Conservation (phyloP, 108 stramenopile species). For the Skeletonema grethae region DNA sequence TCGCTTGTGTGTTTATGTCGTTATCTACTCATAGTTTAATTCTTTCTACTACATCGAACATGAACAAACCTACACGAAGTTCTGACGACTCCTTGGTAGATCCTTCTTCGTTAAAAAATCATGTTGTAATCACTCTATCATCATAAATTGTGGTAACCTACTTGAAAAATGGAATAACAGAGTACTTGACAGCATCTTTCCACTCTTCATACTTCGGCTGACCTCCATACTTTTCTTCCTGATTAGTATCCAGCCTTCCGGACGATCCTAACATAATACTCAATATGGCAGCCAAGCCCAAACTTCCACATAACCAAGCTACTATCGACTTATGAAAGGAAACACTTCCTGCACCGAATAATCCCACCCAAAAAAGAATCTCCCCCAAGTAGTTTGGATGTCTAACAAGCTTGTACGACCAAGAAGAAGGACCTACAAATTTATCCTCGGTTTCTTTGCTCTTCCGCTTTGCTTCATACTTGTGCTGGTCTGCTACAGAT, state of each 20-base stretch:
- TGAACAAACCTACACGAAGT: no score
- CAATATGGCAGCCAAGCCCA: constrained; percentile 66
- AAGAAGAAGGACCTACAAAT: constrained; percentile 38
- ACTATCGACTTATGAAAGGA: constrained; percentile 51
- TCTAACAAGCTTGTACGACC: constrained; percentile 59
- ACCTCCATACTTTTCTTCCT: constrained; percentile 60
- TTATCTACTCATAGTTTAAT: no score
- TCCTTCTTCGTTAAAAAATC: no score
- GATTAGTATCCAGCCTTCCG: constrained; percentile 58
- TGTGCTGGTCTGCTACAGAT: constrained; percentile 46
- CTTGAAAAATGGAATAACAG: constrained; percentile 53
- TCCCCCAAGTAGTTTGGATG: constrained; percentile 83
- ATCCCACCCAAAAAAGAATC: constrained; percentile 71
- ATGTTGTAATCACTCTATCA: no score
- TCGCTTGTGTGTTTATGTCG: no score
- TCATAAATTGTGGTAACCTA: not conserved
- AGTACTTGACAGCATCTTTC: constrained; percentile 43
- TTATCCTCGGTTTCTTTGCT: constrained; percentile 14
- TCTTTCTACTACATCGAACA: no score
- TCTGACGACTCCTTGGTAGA: no score
- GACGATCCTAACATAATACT: constrained; percentile 63
- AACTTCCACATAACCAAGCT: constrained; percentile 45
- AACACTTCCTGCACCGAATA: constrained; percentile 53
- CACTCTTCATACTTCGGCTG: constrained; percentile 54
- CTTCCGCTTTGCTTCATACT: constrained; percentile 28